These are phyloP conservation scores for Monosporozyma servazzii DNA, from an alignment of 805 yeast species.

Conservation along the genomic window DNA sequence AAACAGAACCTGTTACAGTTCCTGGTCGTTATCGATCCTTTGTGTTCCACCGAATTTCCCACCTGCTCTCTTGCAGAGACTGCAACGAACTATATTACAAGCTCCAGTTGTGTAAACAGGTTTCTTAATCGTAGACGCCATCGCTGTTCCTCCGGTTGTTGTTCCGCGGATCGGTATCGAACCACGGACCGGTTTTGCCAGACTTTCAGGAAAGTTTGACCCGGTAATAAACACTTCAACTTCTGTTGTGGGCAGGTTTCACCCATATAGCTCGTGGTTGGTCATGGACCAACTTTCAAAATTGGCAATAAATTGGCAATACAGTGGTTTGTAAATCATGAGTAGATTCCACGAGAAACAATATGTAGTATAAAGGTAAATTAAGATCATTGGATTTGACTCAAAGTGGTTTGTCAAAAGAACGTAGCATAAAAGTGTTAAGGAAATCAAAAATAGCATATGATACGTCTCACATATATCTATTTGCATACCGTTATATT, in stretches of 20 bases:
- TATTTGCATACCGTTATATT: not conserved
- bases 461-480: too few species aligned
- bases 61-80: slow-evolving; percentile 17
- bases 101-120: slow-evolving; percentile 19
- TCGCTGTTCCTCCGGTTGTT: slow-evolving; percentile 11
- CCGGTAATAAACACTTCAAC: slow-evolving; percentile 1
- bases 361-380: too few species aligned
- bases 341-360: too few species aligned
- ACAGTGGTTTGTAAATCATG: too few species aligned
- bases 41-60: slow-evolving; percentile 34
- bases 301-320: not conserved
- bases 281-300: not conserved
- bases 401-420: too few species aligned
- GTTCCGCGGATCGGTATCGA: slow-evolving; percentile 9
- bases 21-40: slow-evolving; percentile 1
- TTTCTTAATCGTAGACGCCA: slow-evolving; percentile 22
- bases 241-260: not conserved
- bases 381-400: too few species aligned
- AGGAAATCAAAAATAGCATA: too few species aligned
- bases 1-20: not conserved
- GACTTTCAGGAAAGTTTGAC: not conserved
- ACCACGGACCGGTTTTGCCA: slow-evolving; percentile 5
- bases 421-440: too few species aligned
- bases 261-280: not conserved
- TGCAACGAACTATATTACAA: not conserved